Conservation (phyloP, 148 eudicot species). For the Rhododendron williamsianum region DNA sequence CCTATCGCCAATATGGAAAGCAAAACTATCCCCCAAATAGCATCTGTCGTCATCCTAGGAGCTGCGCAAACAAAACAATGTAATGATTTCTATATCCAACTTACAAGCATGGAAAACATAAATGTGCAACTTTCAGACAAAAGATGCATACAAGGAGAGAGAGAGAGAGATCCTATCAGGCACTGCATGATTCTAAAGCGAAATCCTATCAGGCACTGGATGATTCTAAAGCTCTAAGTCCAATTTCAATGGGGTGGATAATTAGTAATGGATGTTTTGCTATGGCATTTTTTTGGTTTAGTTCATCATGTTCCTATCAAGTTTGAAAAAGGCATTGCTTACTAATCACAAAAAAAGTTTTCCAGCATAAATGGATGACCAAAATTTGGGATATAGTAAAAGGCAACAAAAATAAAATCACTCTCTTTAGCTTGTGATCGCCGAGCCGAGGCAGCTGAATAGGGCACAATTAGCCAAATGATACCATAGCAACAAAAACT, state of each 20-base stretch:
- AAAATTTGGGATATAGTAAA: not conserved
- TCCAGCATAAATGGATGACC: not conserved
- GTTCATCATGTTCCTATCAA: slow-evolving; percentile 20
- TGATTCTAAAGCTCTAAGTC: not conserved
- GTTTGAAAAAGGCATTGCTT: not conserved
- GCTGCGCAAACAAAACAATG: not conserved
- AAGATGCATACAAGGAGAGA: too few species aligned
- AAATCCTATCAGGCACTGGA: not conserved
- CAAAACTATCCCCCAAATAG: not conserved
- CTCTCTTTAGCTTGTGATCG: not conserved
- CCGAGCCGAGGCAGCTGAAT: not conserved
- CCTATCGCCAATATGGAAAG: not conserved
- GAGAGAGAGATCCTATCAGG: too few species aligned
- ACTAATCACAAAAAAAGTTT: not conserved
- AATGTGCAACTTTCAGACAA: too few species aligned
- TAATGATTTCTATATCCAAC: not conserved
- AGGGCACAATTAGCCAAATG: not conserved
- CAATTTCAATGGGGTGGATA: not conserved
- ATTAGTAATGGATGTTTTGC: not conserved
- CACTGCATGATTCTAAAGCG: too few species aligned
- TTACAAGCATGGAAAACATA: too few species aligned
- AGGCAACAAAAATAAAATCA: not conserved
- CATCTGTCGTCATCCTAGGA: not conserved
- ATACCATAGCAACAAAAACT: not conserved
- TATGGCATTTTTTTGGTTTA: not conserved